Evolutionary conservation across 1,284 basidiomycete genomes (phyloP), one percentile per base, ranked within the genome.

Genomic region (Fomitopsis betulina): DNA sequence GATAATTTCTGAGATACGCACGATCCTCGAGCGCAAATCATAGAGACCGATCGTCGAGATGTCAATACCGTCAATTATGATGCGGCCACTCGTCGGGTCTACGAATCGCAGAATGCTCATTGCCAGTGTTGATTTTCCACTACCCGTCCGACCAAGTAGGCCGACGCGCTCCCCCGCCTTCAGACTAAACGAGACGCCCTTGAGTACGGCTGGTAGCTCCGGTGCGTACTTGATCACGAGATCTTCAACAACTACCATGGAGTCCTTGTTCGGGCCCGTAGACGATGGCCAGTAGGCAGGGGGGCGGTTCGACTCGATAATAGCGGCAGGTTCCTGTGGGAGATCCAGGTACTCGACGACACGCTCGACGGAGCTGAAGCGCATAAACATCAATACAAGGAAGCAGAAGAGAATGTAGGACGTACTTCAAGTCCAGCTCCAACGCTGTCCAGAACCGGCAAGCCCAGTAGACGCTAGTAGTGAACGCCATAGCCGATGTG

Each of bases 91-190:
- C 1, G 82, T 77, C 0, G 94, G 94, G 67, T 98, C 95, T 7
- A 88, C 89, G 67, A 98, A 97, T 60, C 95, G 85, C 62, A 98
- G 72, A 25, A 98, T 76, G 61, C 87, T 87, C 85, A 92, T 93
- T 0, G 92, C 93, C 33, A 96, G 74, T 0, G 93, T 94, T 17
- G 85, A 87, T 71, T 92, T 92, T n/a, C 89, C 91, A 60, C 84
- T 80, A 59, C 88, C 91, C 1, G 91, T 93, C 23, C 92, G 75
- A 15, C 91, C 91, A 27, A 93, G 72, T 5, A 93, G 72, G 7
- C 91, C 90, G 27, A 93, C 75, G 2, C 89, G 80, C 68, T 92
- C 89, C 19, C 79, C 79, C 0, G 84, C 79, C 59, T 79, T 79
- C 47, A 89, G 70, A 4, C 74, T 69, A 70, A 90, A 91, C 1